Conservation (phyloP, 2,329 filamentous ascomycete genomes). For the Aspergillus alliaceus region DNA sequence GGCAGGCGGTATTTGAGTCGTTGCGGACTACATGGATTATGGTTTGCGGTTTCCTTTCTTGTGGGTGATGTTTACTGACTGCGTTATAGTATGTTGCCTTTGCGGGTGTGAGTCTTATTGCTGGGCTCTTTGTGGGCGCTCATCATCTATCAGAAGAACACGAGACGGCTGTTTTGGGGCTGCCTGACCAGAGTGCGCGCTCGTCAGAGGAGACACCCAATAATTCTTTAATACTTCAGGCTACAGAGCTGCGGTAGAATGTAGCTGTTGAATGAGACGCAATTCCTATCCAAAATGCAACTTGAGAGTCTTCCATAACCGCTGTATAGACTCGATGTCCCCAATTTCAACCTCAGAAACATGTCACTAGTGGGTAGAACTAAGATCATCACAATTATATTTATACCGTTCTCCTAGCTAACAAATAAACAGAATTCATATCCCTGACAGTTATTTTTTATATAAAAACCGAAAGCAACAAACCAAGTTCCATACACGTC, state of each 20-base stretch:
- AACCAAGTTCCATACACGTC: too few species aligned
- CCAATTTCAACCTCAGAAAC: too few species aligned
- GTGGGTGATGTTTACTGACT: not conserved
- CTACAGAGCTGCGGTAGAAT: not conserved
- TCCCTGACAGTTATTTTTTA: too few species aligned
- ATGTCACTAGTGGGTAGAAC: too few species aligned
- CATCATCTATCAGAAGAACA: not conserved
- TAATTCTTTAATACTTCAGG: not conserved
- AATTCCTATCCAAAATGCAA: too few species aligned
- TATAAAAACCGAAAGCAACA: too few species aligned
- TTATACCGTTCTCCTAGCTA: too few species aligned
- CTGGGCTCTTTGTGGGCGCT: not conserved
- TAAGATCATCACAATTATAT: too few species aligned
- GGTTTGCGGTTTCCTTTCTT: not conserved
- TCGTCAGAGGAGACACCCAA: not conserved
- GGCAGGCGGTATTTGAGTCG: not conserved
- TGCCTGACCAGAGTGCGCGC: not conserved
- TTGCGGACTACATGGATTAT: not conserved
- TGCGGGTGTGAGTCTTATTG: not conserved
- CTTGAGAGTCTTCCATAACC: too few species aligned
- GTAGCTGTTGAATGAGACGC: not conserved
- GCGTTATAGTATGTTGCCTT: not conserved
- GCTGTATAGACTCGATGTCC: too few species aligned
- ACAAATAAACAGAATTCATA: too few species aligned
- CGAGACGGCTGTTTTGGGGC: not conserved